phyloP scores from a whole-genome alignment of 1,284 basidiomycete genomes.

The Ustilago crameri region DNA sequence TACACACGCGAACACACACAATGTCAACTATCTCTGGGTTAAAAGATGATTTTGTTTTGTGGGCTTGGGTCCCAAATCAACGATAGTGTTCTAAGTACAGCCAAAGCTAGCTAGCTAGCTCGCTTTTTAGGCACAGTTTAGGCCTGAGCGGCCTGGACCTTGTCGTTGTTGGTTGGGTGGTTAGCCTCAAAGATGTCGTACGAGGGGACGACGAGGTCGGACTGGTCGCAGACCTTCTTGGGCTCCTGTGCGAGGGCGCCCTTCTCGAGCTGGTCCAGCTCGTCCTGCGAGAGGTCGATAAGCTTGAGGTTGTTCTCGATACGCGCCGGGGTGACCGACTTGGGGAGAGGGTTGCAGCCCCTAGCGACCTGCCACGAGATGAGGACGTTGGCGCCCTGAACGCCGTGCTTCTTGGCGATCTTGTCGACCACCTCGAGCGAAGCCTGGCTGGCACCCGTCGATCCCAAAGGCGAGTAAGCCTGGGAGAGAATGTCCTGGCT shows the following conservation, averaged over 20 bases:
- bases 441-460: slow-evolving; percentile 47
- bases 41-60: no score
- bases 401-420: slow-evolving; percentile 55
- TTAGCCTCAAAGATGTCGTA: slow-evolving; percentile 59
- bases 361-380: slow-evolving; percentile 60
- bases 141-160: slow-evolving; percentile 44
- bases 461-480: slow-evolving; percentile 62
- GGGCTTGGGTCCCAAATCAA: no score
- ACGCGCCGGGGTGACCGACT: slow-evolving; percentile 43
- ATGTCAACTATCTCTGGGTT: no score
- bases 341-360: slow-evolving; percentile 58
- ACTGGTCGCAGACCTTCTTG: slow-evolving; percentile 59
- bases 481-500: slow-evolving; percentile 51
- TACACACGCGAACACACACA: no score
- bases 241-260: slow-evolving; percentile 70
- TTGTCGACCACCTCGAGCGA: slow-evolving; percentile 54
- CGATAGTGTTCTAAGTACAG: background rate
- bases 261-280: slow-evolving; percentile 48
- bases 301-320: slow-evolving; percentile 61
- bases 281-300: slow-evolving; percentile 72
- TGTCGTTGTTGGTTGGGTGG: slow-evolving; percentile 55
- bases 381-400: slow-evolving; percentile 57
- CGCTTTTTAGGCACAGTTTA: background rate
- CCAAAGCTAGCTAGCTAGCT: no score
- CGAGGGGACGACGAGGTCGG: slow-evolving; percentile 48